These are phyloP conservation scores for Globisporangium perplexum DNA, from an alignment of 352 stramenopile genomes.

Conservation along the genomic window DNA sequence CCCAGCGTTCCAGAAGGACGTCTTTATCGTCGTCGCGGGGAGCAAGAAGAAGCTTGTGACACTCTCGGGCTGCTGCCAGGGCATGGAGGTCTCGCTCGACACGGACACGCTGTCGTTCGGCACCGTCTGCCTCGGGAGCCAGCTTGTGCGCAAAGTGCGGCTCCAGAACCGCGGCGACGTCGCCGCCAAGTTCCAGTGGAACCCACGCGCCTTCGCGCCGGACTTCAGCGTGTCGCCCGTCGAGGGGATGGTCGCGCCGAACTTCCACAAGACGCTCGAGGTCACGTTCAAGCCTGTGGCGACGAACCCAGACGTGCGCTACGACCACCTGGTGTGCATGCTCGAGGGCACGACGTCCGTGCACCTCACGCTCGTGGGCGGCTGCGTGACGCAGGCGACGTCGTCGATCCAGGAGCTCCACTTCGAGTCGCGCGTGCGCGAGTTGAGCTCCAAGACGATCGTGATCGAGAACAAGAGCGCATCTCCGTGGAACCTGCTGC, in stretches of 20 bases:
- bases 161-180: slow-evolving; percentile 91
- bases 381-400: slow-evolving; percentile 82
- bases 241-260: slow-evolving; percentile 79
- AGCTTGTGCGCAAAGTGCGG: slow-evolving; percentile 75
- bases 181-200: slow-evolving; percentile 86
- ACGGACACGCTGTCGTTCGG: slow-evolving; percentile 89
- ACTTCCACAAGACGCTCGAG: slow-evolving; percentile 86
- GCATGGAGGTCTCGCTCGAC: slow-evolving; percentile 89
- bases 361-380: slow-evolving; percentile 69
- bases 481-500: slow-evolving; percentile 82
- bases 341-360: slow-evolving; percentile 60
- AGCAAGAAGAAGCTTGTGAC: slow-evolving; percentile 70
- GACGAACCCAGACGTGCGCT: slow-evolving; percentile 85
- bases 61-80: slow-evolving; percentile 82
- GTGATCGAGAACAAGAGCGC: slow-evolving; percentile 78
- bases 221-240: slow-evolving; percentile 81
- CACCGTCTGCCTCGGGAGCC: slow-evolving; percentile 83
- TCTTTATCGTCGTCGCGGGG: slow-evolving; percentile 60
- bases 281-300: slow-evolving; percentile 82
- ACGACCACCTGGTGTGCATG: slow-evolving; percentile 66
- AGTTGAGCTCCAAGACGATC: slow-evolving; percentile 51
- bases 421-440: slow-evolving; percentile 83
- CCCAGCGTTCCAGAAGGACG: slow-evolving; percentile 53
- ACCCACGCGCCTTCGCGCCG: slow-evolving; percentile 53
- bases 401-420: slow-evolving; percentile 85